phyloP scores from a whole-genome alignment of 2,329 filamentous ascomycete genomes.

The Pseudopyrenochaeta lycopersici region DNA sequence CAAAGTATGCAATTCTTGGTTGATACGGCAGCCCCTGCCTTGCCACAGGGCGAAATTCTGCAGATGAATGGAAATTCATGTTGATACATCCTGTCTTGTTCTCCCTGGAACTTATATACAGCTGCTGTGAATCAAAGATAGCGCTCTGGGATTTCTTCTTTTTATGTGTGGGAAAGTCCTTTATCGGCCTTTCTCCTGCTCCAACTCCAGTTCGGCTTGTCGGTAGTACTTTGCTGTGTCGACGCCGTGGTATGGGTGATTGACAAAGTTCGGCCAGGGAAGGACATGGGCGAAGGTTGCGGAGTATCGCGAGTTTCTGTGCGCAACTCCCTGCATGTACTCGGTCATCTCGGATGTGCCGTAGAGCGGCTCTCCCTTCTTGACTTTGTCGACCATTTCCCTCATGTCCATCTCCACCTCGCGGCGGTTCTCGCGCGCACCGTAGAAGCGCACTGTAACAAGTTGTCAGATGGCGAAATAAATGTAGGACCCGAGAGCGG shows the following conservation, averaged over 20 bases:
- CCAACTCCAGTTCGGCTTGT: conserved; percentile 92
- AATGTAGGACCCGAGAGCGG: background rate
- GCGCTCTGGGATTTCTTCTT: conserved; percentile 16
- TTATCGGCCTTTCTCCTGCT: conserved; percentile 68
- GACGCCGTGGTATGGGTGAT: conserved; percentile 86
- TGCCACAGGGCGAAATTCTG: background rate
- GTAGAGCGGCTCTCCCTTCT: conserved; percentile 89
- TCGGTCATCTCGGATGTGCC: conserved; percentile 79
- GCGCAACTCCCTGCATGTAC: conserved; percentile 92
- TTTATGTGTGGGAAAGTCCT: conserved; percentile 1
- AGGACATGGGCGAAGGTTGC: conserved; percentile 83
- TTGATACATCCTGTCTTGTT: conserved; percentile 40
- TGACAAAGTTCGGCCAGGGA: conserved; percentile 98
- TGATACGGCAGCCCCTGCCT: too few species aligned
- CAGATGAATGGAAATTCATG: conserved; percentile 26
- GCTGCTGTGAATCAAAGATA: conserved; percentile 27
- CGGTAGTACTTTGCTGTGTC: conserved; percentile 99
- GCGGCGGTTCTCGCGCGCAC: conserved; percentile 88
- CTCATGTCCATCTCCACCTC: conserved; percentile 97
- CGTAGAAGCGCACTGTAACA: conserved; percentile 86
- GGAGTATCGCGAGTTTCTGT: conserved; percentile 91
- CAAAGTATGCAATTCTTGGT: too few species aligned
- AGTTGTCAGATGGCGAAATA: background rate
- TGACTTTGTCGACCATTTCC: conserved; percentile 97
- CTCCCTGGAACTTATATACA: conserved; percentile 34